Evolutionary conservation across 2,329 filamentous ascomycete species (phyloP), one percentile per base, ranked within the genome.

Genomic region (Lecanicillium sp.): DNA sequence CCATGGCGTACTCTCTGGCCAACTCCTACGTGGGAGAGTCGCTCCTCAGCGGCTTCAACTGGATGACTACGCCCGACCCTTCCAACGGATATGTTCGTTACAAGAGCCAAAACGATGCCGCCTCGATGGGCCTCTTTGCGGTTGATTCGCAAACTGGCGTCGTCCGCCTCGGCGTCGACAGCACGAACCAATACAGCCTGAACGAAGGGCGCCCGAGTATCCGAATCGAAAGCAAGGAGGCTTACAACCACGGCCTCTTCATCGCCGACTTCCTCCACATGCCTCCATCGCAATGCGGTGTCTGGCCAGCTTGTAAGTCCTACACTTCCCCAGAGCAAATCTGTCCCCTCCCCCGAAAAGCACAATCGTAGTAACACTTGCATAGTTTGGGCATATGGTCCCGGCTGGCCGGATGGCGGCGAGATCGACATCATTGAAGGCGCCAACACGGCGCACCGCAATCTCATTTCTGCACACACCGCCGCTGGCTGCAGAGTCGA

Each of bases 401-500:
- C 53, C 2, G 56, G 72, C 46, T 85, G 81, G 81, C 82, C 81
- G 0, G 53, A 54, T 4, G 66, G 67, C 27, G 81, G 81, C 42
- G 81, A 85, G 53, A 65, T 86, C 40, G 79, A 84, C 51, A 80
- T 86, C 42, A 77, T 86, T 42, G 81, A 86, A 57, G 81, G 81
- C 17, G 78, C 79, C 42, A 83, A 84, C 56, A 65, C 65, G 12
- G 71, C 72, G n/a, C 60, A 69, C 17, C 62, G 60, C 32, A 81
- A 85, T 56, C 56, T 71, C 33, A 71, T 85, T 57, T 75, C 79
- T 20, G 66, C 81, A 27, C 77, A 83, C 58, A 83, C 80, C 43
- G 40, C 44, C 3, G 39, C 56, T 5, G 60, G 56, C 27, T 66
- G 62, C 41, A 38, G 59, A 13, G 43, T 49, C 29, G 38, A 49